Percentiles rank a stretch among this genome's conserved stretches.
Evolutionary conservation across 306 rosid genomes (phyloP).

Genomic region (Cicer yamashitae): DNA sequence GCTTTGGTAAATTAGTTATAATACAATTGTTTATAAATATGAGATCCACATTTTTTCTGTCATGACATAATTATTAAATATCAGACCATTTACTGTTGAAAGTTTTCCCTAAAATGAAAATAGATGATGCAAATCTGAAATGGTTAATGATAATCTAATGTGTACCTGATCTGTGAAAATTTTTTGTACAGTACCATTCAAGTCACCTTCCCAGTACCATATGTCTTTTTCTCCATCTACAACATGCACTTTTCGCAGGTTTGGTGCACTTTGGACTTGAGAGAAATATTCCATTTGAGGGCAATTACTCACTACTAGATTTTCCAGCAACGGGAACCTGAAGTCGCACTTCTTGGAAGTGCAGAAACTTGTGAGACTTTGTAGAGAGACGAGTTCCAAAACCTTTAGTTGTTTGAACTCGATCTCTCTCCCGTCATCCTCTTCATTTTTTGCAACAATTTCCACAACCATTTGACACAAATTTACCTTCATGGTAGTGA

Average conservation of each 20-base stretch:
- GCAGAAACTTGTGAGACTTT: slow-evolving; percentile 13
- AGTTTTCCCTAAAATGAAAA: too few relatives aligned
- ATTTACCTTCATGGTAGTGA: slow-evolving; percentile 6
- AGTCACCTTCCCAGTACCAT: slow-evolving; percentile 24
- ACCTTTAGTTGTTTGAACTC: slow-evolving; percentile 24
- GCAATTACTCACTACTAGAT: slow-evolving; percentile 2
- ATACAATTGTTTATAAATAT: too few relatives aligned
- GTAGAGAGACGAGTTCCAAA: slow-evolving; percentile 9
- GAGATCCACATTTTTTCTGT: too few relatives aligned
- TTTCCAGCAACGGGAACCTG: slow-evolving; percentile 26
- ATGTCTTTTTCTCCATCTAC: neutral
- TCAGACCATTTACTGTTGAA: too few relatives aligned
- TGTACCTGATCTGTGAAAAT: too few relatives aligned
- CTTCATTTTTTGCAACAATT: neutral
- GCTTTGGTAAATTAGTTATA: too few relatives aligned
- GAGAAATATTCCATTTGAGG: neutral
- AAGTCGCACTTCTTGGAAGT: neutral
- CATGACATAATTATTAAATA: too few relatives aligned
- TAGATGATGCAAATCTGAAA: too few relatives aligned
- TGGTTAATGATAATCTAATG: too few relatives aligned
- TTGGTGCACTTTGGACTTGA: neutral
- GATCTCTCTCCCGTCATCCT: slow-evolving; percentile 3
- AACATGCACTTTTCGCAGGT: neutral
- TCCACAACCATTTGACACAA: slow-evolving; percentile 6
- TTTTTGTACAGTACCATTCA: neutral